Evolutionary conservation across 768 basidiomycete genomes (phyloP), one percentile per base, ranked within the genome.

Genomic region (Tephrocybe sp.): DNA sequence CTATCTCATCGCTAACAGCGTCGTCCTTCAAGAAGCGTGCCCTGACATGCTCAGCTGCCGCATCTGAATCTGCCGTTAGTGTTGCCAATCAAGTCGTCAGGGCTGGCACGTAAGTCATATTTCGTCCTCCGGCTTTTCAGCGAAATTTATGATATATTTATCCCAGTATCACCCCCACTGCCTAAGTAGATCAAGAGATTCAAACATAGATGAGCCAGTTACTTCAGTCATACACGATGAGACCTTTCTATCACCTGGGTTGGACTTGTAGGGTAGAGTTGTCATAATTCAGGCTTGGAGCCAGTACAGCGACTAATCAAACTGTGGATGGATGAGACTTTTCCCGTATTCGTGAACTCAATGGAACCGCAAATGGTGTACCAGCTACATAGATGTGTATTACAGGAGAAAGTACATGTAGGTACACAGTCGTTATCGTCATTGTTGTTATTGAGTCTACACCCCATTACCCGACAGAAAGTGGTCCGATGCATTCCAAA

Each of bases 1-100:
- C 41, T 10, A 24, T 39, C 23, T 45, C 57, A 3, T 47, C 26
- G 21, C 38, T 55, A 24, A 48, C 18, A 24, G 47, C 10, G 9
- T 5, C 44, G 4, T 25, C 39, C 15, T 30, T 39, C 25, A 33
- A 46, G 39, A 57, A 42, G 38, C 57, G 46, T 24, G 53, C 46
- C n/a, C 57, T 58, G 14, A 58, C 42, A 10, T 58, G 57, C 26
- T 37, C 57, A 23, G 18, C 39, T n/a, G 8, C 50, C n/a, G 39
- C 21, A 15, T 41, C 38, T 17, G 17, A 36, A 25, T 7, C 45
- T 4, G n/a, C 34, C 7, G 39, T 55, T 12, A 40, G 23, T 41
- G 50, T 58, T 9, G 28, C 38, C 11, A 45, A 58, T 24, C 50
- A 55, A 34, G 21, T 55, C 40, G 47, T 54, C 30, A 28, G 51